Base-by-base conservation (phyloP, 192 early-diverging fungal species). In the Radiomyces spectabilis region DNA sequence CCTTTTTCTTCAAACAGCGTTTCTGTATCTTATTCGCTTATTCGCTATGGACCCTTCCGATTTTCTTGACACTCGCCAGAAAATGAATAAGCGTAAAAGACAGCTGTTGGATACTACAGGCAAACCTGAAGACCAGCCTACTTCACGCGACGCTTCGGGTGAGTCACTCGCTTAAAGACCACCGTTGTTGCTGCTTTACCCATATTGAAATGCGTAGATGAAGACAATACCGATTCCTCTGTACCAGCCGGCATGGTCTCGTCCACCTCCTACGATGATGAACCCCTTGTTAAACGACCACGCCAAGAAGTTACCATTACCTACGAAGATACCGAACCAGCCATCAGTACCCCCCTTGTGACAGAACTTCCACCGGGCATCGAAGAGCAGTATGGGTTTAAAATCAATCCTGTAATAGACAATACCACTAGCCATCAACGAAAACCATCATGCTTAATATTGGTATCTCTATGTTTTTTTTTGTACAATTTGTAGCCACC, bases 401-500 rank as follows among this genome's bases (percentile, higher is more conserved):
- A 48, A 27, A 48, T 48, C 21, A 48, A 48, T n/a, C 24, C 15
- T 21, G 46, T 48, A 48, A 48, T 18, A 9, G 7, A 44, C 8
- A 44, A 22, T 12, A 26, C 7, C 7, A 22, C n/a, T n/a, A n/a
- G n/a, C n/a, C n/a, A 26, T 26, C 29, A 25, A 16, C 24, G 12
- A 48, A 48, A 9, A n/a, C n/a, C n/a, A n/a, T 42, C 8, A 42
- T 19, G 19, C 12, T 19, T 19, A n/a, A 42, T 35, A 35, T 8
- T 8, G 33, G 13, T 35, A 35, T 8, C 13, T 5, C 5, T 35
- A 15, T 44, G 8, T 44, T 44, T 44, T 26, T 44, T 44, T 44
- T 18, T 44, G 7, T 22, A 9, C 9, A 18, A 12, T 26, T 9
- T 24, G 44, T 45, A 73, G 55, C 76, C 82, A 39, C 84, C 82